Evolutionary conservation across 2,329 filamentous ascomycete genomes (phyloP).

Genomic region (Plectosphaerella plurivora): DNA sequence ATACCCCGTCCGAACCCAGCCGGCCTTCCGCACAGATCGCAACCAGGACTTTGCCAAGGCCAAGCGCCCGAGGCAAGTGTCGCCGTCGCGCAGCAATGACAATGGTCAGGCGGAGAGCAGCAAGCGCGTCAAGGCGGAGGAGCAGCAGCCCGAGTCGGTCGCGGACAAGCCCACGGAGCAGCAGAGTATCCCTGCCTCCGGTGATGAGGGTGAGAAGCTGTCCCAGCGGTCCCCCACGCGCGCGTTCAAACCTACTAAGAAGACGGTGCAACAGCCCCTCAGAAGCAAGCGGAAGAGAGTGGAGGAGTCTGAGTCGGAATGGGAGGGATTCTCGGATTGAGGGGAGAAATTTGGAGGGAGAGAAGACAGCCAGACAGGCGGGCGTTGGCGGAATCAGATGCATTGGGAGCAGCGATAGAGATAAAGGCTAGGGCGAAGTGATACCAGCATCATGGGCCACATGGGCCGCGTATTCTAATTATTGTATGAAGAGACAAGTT

Average conservation of each 20-base stretch:
- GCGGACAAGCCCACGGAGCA: conserved; percentile 6
- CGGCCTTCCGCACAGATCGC: conserved; percentile 8
- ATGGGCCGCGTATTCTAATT: no score
- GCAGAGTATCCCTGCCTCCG: conserved; percentile 11
- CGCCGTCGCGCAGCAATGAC: conserved; percentile 5
- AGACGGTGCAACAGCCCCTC: conserved; percentile 1
- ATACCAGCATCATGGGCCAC: not conserved
- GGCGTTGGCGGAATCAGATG: not conserved
- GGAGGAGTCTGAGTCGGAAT: conserved; percentile 9
- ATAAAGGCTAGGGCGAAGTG: not conserved
- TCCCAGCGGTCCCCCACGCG: not conserved
- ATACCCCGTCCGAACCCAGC: conserved; percentile 16
- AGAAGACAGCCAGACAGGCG: not conserved
- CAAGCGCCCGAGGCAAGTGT: conserved; percentile 4
- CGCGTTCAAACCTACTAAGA: not conserved
- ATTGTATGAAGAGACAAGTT: no score
- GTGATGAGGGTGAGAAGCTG: conserved; percentile 6
- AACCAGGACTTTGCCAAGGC: conserved; percentile 2
- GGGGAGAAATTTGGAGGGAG: not conserved
- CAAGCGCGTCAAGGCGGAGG: conserved; percentile 10
- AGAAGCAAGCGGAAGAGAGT: not conserved
- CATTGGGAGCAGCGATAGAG: not conserved
- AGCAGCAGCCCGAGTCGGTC: conserved; percentile 10
- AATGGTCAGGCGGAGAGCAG: conserved; percentile 3
- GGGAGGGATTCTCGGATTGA: conserved; percentile 14